Evolutionary conservation across 306 rosid species (phyloP).

Genomic region (Rubus parviflorus): DNA sequence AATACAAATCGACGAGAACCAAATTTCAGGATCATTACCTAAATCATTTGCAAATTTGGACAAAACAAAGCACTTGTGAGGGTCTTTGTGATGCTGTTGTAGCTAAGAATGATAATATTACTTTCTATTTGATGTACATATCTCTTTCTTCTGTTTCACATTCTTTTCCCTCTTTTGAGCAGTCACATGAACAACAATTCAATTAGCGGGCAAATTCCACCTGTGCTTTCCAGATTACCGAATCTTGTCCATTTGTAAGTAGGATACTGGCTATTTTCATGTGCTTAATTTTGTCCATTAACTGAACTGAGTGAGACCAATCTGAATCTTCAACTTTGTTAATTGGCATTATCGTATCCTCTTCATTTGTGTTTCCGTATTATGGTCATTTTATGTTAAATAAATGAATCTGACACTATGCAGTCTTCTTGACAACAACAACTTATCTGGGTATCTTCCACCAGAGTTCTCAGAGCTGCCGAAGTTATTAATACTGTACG

Average conservation of each 20-base stretch:
- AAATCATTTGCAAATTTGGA: conserved; percentile 64
- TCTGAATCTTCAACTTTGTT: neutral
- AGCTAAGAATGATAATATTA: neutral
- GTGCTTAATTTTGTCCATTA: neutral
- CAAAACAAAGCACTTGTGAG: conserved; percentile 76
- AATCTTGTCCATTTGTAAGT: conserved; percentile 81
- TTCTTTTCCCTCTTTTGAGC: conserved; percentile 34
- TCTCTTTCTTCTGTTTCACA: conserved; percentile 3
- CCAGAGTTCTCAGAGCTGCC: conserved; percentile 51
- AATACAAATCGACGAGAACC: conserved; percentile 76
- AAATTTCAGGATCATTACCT: conserved; percentile 74
- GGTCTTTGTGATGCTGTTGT: conserved; percentile 27
- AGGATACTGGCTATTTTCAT: neutral
- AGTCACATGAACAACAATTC: conserved; percentile 99
- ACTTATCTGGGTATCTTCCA: conserved; percentile 83
- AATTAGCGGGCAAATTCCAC: conserved; percentile 78
- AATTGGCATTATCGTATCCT: neutral
- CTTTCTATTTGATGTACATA: neutral
- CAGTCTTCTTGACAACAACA: conserved; percentile 97
- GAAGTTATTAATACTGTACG: conserved; percentile 52
- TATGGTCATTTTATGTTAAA: neutral
- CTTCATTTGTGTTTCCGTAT: conserved; percentile 11
- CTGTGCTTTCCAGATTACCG: conserved; percentile 59
- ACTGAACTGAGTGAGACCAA: neutral
- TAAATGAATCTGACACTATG: conserved; percentile 26